Evolutionary conservation across 129 eudicot genomes (phyloP).

Genomic region (Centaurea solstitialis): DNA sequence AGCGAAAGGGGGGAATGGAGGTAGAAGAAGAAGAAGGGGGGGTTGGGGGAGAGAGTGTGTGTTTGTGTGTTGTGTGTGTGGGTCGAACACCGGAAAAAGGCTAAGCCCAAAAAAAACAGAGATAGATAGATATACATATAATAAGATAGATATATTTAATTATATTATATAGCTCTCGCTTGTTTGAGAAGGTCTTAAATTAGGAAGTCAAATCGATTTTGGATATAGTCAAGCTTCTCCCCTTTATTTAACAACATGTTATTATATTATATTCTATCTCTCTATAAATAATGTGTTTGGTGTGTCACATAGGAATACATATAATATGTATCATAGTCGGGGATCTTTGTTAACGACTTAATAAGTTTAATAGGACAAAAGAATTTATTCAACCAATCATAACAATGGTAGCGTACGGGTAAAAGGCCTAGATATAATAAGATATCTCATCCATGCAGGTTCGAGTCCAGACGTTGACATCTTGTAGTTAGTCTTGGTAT

Average conservation of each 20-base stretch:
- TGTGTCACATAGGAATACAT: too few species aligned
- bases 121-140: background rate
- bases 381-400: too few species aligned
- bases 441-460: too few species aligned
- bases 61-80: background rate
- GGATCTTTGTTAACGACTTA: too few species aligned
- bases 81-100: constrained; percentile 25
- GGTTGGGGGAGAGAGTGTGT: constrained; percentile 2
- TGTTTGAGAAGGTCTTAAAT: background rate
- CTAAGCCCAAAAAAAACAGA: constrained; percentile 25
- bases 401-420: too few species aligned
- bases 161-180: background rate
- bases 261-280: background rate
- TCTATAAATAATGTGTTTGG: background rate
- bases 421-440: too few species aligned
- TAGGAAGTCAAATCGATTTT: constrained; percentile 2
- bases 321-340: too few species aligned
- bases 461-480: too few species aligned
- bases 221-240: constrained; percentile 18
- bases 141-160: too few species aligned
- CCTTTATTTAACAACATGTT: background rate
- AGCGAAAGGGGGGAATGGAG: background rate
- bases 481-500: too few species aligned
- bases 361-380: too few species aligned
- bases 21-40: background rate